These are phyloP conservation scores for Volvox africanus DNA, from an alignment of 139 green algal species.

Conservation along the genomic window DNA sequence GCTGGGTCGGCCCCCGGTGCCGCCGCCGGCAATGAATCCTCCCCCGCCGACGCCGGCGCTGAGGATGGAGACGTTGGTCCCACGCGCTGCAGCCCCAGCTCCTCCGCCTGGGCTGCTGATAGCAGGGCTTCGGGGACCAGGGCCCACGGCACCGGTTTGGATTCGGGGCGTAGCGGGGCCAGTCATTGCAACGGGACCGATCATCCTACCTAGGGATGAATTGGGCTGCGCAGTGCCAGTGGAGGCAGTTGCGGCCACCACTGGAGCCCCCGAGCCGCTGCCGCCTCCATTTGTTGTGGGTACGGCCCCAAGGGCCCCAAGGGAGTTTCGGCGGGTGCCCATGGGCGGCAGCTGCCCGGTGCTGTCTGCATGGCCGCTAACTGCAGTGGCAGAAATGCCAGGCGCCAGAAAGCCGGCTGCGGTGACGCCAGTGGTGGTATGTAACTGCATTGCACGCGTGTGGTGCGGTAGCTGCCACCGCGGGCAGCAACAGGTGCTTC, in stretches of 20 bases:
- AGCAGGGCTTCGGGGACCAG: neutral
- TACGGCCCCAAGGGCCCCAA: neutral
- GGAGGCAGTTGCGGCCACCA: no score
- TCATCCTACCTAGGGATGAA: neutral
- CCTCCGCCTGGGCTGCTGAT: neutral
- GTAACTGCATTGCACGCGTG: neutral
- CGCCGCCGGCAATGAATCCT: neutral
- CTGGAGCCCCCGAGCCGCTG: no score
- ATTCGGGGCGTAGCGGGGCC: neutral
- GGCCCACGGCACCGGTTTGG: neutral
- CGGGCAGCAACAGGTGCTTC: neutral
- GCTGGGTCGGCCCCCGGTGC: neutral
- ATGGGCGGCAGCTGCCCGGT: neutral
- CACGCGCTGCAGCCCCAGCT: neutral
- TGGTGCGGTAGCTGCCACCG: neutral
- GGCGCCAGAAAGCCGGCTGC: neutral
- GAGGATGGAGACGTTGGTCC: neutral
- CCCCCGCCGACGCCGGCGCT: neutral
- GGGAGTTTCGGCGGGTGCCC: neutral
- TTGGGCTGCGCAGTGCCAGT: no score
- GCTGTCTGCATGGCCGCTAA: neutral
- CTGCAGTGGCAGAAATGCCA: neutral
- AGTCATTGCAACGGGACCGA: neutral
- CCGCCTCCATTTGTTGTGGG: neutral
- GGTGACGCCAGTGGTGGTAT: conserved; percentile 37